Base-by-base conservation (phyloP, 2,329 filamentous ascomycete genomes). In the Curvularia sp. region DNA sequence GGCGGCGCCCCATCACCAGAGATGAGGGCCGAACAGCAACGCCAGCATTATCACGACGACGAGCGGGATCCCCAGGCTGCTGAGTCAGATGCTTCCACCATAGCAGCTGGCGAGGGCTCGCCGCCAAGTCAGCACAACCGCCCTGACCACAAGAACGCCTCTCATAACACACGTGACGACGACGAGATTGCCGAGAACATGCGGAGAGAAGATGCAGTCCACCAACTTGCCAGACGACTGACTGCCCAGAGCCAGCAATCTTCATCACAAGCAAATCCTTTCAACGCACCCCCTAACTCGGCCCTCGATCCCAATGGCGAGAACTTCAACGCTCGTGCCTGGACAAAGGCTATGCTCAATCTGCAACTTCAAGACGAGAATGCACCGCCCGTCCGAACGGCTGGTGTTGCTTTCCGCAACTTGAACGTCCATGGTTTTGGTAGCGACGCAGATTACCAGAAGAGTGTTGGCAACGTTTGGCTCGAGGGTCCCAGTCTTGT, bases 391-490 rank as follows among this genome's bases (percentile, higher is more conserved):
- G 64, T 70, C 6, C 74, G 81, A 9, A 82, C 80, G 9, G 78
- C 81, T 24, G 81, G 81, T 63, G 66, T 84, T 31, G 75, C 79
- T 13, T 84, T 82, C 71, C 71, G 71, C 41, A 75, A 79, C 47
- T 69, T 84, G 33, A 83, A 79, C 50, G 82, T 80, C n/a, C 78
- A 81, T 56, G 82, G 82, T 28, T 83, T 77, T 58, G 82, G 81
- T 47, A 72, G 77, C 49, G 79, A 78, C 24, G 82, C 81, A 3
- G 81, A 84, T 65, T 83, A 82, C 67, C 82, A 84, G 64, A 82
- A 82, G 66, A 81, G 78, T 63, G 81, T 83, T 6, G 79, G 76
- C 55, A 83, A 83, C 57, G 67, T 83, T 49, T 78, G 75, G 71
- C 60, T 83, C 1, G 78, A 82, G 53, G 72, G 60, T 4, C 61